These are phyloP conservation scores for Wallacemonas sp. DNA, from an alignment of 208 protist species.

Conservation along the genomic window DNA sequence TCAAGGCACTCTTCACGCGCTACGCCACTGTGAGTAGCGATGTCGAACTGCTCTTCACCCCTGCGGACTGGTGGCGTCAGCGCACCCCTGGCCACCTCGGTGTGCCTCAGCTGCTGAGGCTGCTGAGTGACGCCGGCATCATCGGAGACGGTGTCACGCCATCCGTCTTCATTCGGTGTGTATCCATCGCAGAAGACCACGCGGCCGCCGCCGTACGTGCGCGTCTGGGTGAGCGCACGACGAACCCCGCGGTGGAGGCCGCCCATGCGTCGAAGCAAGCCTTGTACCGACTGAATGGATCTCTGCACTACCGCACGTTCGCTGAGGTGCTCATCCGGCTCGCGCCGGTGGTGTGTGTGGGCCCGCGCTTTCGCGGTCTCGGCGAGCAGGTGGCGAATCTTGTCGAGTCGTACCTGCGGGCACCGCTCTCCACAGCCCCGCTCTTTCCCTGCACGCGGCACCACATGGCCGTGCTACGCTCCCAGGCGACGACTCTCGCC, in stretches of 20 bases:
- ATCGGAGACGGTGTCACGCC: slow-evolving; percentile 54
- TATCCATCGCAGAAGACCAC: slow-evolving; percentile 32
- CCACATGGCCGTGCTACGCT: slow-evolving; percentile 24
- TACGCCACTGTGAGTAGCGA: slow-evolving; percentile 40
- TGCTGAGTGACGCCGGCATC: slow-evolving; percentile 60
- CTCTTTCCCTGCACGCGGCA: slow-evolving; percentile 53
- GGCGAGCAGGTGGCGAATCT: slow-evolving; percentile 48
- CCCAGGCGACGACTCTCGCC: slow-evolving; percentile 21
- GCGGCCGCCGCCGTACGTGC: not conserved
- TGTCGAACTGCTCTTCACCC: slow-evolving; percentile 63
- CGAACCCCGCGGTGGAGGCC: slow-evolving; percentile 8
- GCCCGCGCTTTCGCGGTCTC: slow-evolving; percentile 26
- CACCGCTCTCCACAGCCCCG: slow-evolving; percentile 24
- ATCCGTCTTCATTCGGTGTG: slow-evolving; percentile 47
- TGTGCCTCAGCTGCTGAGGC: slow-evolving; percentile 63
- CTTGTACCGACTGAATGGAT: slow-evolving; percentile 39
- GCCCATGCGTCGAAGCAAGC: slow-evolving; percentile 1
- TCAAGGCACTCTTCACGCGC: slow-evolving; percentile 56
- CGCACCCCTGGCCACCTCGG: slow-evolving; percentile 62
- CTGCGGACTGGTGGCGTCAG: slow-evolving; percentile 70
- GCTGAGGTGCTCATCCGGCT: slow-evolving; percentile 78
- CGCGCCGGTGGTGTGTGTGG: slow-evolving; percentile 45
- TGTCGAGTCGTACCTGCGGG: slow-evolving; percentile 30
- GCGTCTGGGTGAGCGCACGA: slow-evolving; percentile 5
- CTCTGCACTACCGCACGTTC: slow-evolving; percentile 82